Percentiles rank a stretch among this genome's conserved stretches.
phyloP scores from a whole-genome alignment of 2,329 filamentous ascomycete species.

The Thielaviopsis punctulata region DNA sequence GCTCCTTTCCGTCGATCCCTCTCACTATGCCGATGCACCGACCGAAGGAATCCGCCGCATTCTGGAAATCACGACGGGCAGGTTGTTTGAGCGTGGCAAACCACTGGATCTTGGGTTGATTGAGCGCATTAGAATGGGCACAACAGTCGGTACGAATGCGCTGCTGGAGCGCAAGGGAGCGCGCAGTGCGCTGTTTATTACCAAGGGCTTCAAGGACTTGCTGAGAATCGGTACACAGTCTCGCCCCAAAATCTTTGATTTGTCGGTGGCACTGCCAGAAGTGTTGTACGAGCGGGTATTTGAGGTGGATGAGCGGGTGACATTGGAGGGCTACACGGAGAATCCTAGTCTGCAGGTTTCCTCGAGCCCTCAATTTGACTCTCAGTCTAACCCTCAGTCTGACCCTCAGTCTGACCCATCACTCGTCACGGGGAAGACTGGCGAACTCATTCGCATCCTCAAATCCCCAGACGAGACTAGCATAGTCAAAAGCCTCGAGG shows the following conservation, averaged over 20 bases:
- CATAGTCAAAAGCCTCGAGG: constrained; percentile 39
- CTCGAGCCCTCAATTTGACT: constrained; percentile 40
- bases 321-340: constrained; percentile 80
- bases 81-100: constrained; percentile 63
- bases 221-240: constrained; percentile 82
- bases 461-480: constrained; percentile 36
- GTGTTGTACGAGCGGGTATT: constrained; percentile 71
- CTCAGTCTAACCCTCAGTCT: too few relatives aligned
- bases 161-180: constrained; percentile 81
- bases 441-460: constrained; percentile 51
- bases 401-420: constrained; percentile 52
- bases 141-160: constrained; percentile 86
- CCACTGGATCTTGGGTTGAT: constrained; percentile 68
- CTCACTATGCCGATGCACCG: constrained; percentile 80
- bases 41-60: constrained; percentile 81
- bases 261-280: constrained; percentile 74
- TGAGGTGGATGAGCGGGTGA: constrained; percentile 84
- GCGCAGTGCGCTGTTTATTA: constrained; percentile 72
- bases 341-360: constrained; percentile 69
- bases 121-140: constrained; percentile 89
- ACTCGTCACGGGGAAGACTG: constrained; percentile 47
- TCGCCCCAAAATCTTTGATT: constrained; percentile 75
- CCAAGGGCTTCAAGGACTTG: constrained; percentile 75
- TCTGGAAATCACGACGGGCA: constrained; percentile 56
- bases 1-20: constrained; percentile 74